Base-by-base conservation (phyloP, 257 asterid genomes). In the Osmanthus fragrans region DNA sequence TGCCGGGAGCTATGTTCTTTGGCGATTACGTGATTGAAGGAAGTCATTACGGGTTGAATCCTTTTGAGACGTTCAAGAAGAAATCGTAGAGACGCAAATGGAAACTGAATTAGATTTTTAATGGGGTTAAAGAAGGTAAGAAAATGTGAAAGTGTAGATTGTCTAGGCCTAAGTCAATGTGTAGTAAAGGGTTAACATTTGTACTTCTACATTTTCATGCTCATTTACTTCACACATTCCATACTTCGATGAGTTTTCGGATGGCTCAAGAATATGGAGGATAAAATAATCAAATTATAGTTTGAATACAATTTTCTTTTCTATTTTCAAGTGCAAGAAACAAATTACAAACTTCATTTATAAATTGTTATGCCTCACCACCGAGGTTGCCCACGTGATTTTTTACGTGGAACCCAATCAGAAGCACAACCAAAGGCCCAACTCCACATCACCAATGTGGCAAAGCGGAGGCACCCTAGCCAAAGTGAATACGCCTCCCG, bases 1-100 rank as follows among this genome's bases (percentile, higher is more conserved):
- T 86, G 87, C 99, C 97, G 0, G 94, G 96, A 76, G 97, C 98
- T 4, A 88, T 93, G 65, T 91, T 96, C 76, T 92, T 88, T 30
- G 98, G 99, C 42, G 99, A 96, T 81, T 96, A 93, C 19, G 98
- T 93, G 82, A 90, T 96, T 30, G 32, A 30, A 30, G 32, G 32
- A 30, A 30, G 32, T 30, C 32, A 2, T 30, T 30, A 30, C 3
- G 90, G 78, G 71, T 84, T 82, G 96, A 66, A 91, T 87, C 70
- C 32, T 87, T 47, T 74, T 88, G 85, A 92, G 91, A 40, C 85
- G 91, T 49, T 13, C 60, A 18, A 16, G 49, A 10, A 40, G 49
- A 74, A 87, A 97, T 76, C 85, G 78, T 18, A 84, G 96, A 76
- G 96, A 89, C 83, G 82, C 69, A 34, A 84, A 79, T 70, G 81